Evolutionary conservation across 805 yeast species (phyloP).

Genomic region (Pichia eremophila): DNA sequence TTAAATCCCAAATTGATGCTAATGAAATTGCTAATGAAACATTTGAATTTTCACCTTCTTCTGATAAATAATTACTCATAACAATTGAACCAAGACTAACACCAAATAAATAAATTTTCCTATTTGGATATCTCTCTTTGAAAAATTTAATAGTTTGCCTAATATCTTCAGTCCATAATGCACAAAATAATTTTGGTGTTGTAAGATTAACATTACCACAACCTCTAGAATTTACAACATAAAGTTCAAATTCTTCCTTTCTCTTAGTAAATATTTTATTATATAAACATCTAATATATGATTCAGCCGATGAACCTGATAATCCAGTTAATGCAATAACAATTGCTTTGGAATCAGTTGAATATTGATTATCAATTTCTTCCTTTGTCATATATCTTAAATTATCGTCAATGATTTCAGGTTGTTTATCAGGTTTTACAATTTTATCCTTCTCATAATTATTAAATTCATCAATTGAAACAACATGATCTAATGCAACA

Average conservation of each 20-base stretch:
- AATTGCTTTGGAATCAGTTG: conserved; percentile 41
- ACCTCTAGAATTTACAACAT: conserved; percentile 67
- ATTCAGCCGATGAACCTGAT: conserved; percentile 80
- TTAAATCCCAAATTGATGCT: conserved; percentile 69
- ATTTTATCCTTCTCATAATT: conserved; percentile 15
- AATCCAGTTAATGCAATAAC: conserved; percentile 65
- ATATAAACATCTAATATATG: conserved; percentile 56
- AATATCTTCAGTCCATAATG: conserved; percentile 63
- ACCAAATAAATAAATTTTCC: conserved; percentile 63
- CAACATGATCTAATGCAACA: conserved; percentile 66
- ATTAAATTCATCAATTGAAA: conserved; percentile 28
- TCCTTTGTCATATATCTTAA: conserved; percentile 41
- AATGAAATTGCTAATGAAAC: conserved; percentile 50
- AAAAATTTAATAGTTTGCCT: conserved; percentile 45
- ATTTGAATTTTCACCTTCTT: conserved; percentile 39
- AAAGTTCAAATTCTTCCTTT: conserved; percentile 44
- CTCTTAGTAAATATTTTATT: conserved; percentile 23
- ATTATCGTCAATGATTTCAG: conserved; percentile 34
- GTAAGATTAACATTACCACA: conserved; percentile 64
- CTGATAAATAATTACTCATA: conserved; percentile 64
- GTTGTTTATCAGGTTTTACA: conserved; percentile 28
- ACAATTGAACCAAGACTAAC: conserved; percentile 74
- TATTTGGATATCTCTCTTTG: conserved; percentile 43
- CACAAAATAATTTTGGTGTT: conserved; percentile 62
- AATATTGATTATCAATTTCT: conserved; percentile 31